Base-by-base conservation (phyloP, 169 alveolate species). In the Plasmodium cynomolgi region DNA sequence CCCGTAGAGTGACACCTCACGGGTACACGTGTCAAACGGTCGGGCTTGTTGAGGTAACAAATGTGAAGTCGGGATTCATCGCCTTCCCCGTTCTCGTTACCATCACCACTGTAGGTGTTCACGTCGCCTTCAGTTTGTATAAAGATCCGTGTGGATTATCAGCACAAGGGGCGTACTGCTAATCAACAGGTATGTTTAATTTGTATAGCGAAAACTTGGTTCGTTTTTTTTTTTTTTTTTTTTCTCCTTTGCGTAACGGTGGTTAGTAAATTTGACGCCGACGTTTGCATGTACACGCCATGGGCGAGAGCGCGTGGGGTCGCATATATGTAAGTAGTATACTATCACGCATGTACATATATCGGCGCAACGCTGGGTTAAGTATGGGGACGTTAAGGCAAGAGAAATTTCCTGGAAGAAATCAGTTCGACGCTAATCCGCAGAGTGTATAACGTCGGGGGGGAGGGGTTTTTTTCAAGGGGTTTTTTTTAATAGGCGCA, bases 211-310 rank as follows among this genome's bases (percentile, higher is more conserved):
- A 26, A 68, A 68, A 8, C 7, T 20, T 68, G 13, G 37, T 68
- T 20, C 7, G 5, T 58, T 58, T 58, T 58, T 58, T 58, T 58
- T 58, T 58, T 58, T 58, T 58, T 58, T 58, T 58, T 58, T 58
- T 58, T 58, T 58, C 77, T 68, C 77, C 77, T 26, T 68, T 26
- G 37, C 77, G 77, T 23, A 68, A 68, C 31, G 31, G 77, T 68
- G 77, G 17, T 68, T 68, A 68, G 33, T 9, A 68, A 29, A 1
- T 68, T 68, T 26, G 17, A 26, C 31, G 77, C 37, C 41, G 31
- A 68, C 39, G 31, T 68, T 68, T 23, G n/a, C 77, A 68, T 68
- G 77, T 68, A 68, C 39, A 62, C 75, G 75, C 33, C 75, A 62
- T 4, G 34, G 33, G 33, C 15, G 17, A 23, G 5, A 68, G 2